These are phyloP conservation scores for Arthrobotrys sphaeroides DNA, from an alignment of 2,329 filamentous ascomycete genomes.

Conservation along the genomic window DNA sequence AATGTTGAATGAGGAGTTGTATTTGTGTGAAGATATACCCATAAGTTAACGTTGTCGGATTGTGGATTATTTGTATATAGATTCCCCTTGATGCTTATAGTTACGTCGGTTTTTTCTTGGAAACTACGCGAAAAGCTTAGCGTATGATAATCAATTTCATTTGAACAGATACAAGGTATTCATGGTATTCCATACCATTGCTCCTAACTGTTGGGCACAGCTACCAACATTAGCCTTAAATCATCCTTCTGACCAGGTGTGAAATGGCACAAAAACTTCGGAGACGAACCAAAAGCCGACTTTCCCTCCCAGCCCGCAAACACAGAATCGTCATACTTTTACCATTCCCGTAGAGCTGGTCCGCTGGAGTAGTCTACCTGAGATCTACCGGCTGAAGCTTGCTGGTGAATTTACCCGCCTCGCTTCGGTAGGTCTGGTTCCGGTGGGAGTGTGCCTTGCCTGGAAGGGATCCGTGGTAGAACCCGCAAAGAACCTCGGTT, in stretches of 20 bases:
- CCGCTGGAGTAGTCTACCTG: too few relatives aligned
- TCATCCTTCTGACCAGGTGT: neutral
- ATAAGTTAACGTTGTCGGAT: neutral
- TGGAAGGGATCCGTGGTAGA: neutral
- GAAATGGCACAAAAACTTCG: too few relatives aligned
- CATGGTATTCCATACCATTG: too few relatives aligned
- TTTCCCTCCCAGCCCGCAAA: too few relatives aligned
- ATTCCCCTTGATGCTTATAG: conserved; percentile 7
- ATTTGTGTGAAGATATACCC: conserved; percentile 20
- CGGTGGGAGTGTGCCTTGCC: conserved; percentile 1
- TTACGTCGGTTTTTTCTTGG: neutral
- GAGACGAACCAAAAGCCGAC: too few relatives aligned
- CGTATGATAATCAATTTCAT: neutral
- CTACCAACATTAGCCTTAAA: neutral
- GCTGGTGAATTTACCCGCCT: conserved; percentile 24
- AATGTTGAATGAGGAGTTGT: neutral
- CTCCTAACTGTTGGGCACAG: too few relatives aligned
- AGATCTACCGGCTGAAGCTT: neutral
- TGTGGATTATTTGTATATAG: conserved; percentile 12
- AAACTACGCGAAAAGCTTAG: neutral
- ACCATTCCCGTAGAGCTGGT: too few relatives aligned
- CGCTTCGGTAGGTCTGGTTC: conserved; percentile 41
- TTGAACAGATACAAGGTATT: too few relatives aligned
- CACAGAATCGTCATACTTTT: too few relatives aligned
- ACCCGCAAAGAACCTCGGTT: conserved; percentile 10